Conservation (phyloP, 2,329 filamentous ascomycete genomes). For the Teratosphaeria zuluensis region DNA sequence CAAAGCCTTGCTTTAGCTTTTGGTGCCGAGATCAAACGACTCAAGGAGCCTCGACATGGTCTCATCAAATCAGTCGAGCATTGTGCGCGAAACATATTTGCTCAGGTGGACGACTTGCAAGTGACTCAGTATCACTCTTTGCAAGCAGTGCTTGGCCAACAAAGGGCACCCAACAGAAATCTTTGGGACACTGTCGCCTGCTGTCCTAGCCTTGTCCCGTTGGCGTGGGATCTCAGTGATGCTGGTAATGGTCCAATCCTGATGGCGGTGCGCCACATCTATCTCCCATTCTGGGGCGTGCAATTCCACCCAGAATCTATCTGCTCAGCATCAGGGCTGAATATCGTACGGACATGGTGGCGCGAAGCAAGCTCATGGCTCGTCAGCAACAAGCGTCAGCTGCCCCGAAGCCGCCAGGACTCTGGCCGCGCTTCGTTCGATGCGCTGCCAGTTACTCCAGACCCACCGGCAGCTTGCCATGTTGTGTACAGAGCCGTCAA, state of each 20-base stretch:
- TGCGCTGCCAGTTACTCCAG: background rate
- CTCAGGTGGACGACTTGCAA: conserved; percentile 45
- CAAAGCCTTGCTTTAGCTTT: conserved; percentile 66
- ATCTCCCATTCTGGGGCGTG: conserved; percentile 71
- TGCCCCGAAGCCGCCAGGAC: background rate
- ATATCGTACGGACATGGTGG: conserved; percentile 70
- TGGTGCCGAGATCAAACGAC: conserved; percentile 55
- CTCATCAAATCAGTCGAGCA: conserved; percentile 64
- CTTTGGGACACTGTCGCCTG: conserved; percentile 30
- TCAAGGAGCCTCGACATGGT: conserved; percentile 70
- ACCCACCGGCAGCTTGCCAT: background rate
- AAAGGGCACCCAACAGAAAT: conserved; percentile 13
- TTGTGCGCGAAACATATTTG: conserved; percentile 54
- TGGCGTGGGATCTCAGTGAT: conserved; percentile 41
- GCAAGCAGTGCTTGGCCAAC: conserved; percentile 34
- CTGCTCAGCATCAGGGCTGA: conserved; percentile 63
- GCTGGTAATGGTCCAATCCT: conserved; percentile 48
- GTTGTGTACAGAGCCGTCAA: background rate
- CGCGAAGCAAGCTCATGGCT: conserved; percentile 35
- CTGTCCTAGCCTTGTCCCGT: conserved; percentile 31
- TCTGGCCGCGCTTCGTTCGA: conserved; percentile 1
- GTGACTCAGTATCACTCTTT: conserved; percentile 71
- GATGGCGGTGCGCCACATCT: conserved; percentile 64
- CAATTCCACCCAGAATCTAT: conserved; percentile 89
- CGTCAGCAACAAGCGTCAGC: background rate